Evolutionary conservation across 306 rosid species (phyloP), one percentile per base, ranked within the genome.

Genomic region (Cucurbita pepo): DNA sequence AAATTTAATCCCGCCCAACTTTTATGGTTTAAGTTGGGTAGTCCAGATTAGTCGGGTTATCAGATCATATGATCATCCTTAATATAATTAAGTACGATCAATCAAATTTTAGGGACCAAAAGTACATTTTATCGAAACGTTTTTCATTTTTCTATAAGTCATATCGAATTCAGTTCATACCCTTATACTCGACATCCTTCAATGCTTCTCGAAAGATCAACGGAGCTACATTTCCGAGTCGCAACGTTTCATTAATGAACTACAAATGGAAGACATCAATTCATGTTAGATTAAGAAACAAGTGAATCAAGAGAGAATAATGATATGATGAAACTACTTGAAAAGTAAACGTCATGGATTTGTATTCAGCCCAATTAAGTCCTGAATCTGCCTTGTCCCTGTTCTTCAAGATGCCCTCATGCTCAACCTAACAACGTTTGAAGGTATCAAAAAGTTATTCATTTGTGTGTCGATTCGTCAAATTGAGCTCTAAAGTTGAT

Each of bases 201-300:
- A 90, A 75, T 56, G 96, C 78, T 84, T 87, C 90, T 10, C 98
- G 81, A 83, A 94, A 94, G 85, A 94, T 86, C 65, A 86, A 96
- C 10, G 97, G 98, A 63, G 89, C 98, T 74, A 94, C 87, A 77
- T 94, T 94, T 63, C 97, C 98, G 25, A 94, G 85, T 84, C 98
- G 90, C n/a, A 80, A 89, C 41, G 98, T 94, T 84, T 94, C 98
- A 75, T 87, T 87, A 76, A 94, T 94, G 86, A 90, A 59, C 98
- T 94, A 89, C 12, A 44, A 44, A 44, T 8, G 3, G 48, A 44
- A 44, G 48, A 44, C 2, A 44, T 44, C 10, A 44, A 44, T 10
- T 44, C 9, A 44, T 44, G 48, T 8, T 8, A 44, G 78, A 73
- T 45, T 36, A 43, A 59, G 45, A 10, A 21, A 30, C 3, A 8